Evolutionary conservation across 2,329 filamentous ascomycete genomes (phyloP).

Genomic region (Alternaria sp.): DNA sequence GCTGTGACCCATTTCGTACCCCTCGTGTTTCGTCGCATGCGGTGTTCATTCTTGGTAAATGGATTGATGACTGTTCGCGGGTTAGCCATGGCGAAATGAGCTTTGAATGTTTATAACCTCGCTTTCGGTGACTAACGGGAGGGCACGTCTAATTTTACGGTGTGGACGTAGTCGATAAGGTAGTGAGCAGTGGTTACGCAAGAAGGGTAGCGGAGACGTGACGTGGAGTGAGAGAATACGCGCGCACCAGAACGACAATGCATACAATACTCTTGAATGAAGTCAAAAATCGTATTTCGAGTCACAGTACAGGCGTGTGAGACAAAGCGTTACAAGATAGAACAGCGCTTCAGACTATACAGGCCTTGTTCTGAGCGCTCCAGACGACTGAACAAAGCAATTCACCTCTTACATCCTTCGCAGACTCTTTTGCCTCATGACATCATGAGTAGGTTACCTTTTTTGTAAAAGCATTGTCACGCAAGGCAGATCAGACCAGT

Average conservation of each 20-base stretch:
- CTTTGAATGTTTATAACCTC: not conserved
- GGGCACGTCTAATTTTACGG: not conserved
- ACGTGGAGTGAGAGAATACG: not conserved
- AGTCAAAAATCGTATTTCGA: not conserved
- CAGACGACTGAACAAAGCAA: not conserved
- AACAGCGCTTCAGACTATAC: not conserved
- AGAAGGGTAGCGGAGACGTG: not conserved
- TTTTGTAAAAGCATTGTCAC: not conserved
- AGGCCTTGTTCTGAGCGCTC: not conserved
- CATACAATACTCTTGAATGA: not conserved
- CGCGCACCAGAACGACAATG: not conserved
- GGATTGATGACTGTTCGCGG: conserved; percentile 5
- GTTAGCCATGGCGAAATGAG: not conserved
- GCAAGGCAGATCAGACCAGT: not conserved
- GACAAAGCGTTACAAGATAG: conserved; percentile 2
- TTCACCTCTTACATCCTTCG: too few species aligned
- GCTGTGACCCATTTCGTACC: conserved; percentile 8
- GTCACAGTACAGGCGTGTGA: not conserved
- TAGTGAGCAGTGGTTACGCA: not conserved
- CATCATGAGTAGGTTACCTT: not conserved
- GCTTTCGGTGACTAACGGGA: not conserved
- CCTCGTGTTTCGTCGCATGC: conserved; percentile 7
- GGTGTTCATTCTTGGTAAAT: conserved; percentile 8
- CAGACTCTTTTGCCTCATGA: not conserved
- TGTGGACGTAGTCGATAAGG: not conserved